These are phyloP conservation scores for Yarrowia alimentaria DNA, from an alignment of 805 yeast species.

Conservation along the genomic window DNA sequence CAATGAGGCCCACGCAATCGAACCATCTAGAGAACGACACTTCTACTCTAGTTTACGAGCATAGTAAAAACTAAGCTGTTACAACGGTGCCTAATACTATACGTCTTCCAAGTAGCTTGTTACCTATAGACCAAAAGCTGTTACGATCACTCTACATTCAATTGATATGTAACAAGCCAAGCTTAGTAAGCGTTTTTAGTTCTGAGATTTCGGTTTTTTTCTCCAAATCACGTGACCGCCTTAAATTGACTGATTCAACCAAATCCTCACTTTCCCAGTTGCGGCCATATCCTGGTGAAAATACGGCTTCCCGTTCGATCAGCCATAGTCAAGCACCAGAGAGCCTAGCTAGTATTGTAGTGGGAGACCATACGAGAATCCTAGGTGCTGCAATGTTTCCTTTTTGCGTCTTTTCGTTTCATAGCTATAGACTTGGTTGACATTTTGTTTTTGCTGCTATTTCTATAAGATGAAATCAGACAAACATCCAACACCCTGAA, in stretches of 20 bases:
- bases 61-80: no score
- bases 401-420: conserved; percentile 2
- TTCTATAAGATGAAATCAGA: no score
- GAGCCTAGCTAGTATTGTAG: background rate
- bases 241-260: background rate
- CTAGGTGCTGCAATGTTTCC: background rate
- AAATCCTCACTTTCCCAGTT: background rate
- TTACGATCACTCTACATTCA: no score
- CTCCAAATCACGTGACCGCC: background rate
- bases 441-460: no score
- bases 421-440: conserved; percentile 1
- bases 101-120: no score
- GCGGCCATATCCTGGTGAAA: background rate
- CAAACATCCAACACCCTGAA: no score
- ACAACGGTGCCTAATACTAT: no score
- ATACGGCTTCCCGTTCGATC: conserved; percentile 1
- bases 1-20: no score
- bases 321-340: conserved; percentile 2
- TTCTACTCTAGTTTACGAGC: no score
- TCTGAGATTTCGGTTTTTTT: background rate
- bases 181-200: background rate
- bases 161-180: no score
- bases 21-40: no score
- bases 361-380: background rate
- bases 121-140: no score